phyloP scores from a whole-genome alignment of 1,139 yeast genomes.

The Suhomyces choctaworum region DNA sequence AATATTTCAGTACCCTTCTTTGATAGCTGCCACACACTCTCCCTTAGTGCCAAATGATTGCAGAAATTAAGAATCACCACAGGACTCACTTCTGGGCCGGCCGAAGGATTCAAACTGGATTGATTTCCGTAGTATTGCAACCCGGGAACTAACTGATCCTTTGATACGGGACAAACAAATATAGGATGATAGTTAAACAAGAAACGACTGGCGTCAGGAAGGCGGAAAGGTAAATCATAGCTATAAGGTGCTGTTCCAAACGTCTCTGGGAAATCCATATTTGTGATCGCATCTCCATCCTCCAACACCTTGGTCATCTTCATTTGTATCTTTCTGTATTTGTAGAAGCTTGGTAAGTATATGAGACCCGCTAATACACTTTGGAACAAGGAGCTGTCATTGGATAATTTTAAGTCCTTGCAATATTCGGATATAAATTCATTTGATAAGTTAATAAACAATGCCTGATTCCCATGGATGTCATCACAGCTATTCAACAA shows the following conservation, averaged over 20 bases:
- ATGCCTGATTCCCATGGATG: constrained; percentile 32
- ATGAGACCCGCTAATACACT: constrained; percentile 69
- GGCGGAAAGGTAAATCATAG: constrained; percentile 45
- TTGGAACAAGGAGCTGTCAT: constrained; percentile 70
- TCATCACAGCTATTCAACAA: constrained; percentile 39
- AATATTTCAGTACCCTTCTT: constrained; percentile 44
- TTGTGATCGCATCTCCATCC: constrained; percentile 3
- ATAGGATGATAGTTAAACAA: constrained; percentile 71
- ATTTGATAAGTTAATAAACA: constrained; percentile 41
- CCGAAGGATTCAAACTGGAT: constrained; percentile 10
- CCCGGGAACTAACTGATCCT: constrained; percentile 61
- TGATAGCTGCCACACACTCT: constrained; percentile 46
- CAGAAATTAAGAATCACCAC: constrained; percentile 48
- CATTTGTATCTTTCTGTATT: constrained; percentile 54
- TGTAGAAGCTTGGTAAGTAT: constrained; percentile 71
- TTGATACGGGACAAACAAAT: constrained; percentile 87
- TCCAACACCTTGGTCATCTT: constrained; percentile 24
- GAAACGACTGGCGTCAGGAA: constrained; percentile 43
- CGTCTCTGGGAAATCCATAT: constrained; percentile 1
- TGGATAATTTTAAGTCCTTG: constrained; percentile 58
- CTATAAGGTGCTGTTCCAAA: constrained; percentile 25
- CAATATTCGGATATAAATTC: constrained; percentile 71
- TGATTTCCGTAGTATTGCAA: constrained; percentile 25
- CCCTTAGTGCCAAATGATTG: constrained; percentile 46
- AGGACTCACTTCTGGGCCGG: constrained; percentile 29